Evolutionary conservation across 1,284 basidiomycete species (phyloP).

Genomic region (Butyriboletus appendiculatus): DNA sequence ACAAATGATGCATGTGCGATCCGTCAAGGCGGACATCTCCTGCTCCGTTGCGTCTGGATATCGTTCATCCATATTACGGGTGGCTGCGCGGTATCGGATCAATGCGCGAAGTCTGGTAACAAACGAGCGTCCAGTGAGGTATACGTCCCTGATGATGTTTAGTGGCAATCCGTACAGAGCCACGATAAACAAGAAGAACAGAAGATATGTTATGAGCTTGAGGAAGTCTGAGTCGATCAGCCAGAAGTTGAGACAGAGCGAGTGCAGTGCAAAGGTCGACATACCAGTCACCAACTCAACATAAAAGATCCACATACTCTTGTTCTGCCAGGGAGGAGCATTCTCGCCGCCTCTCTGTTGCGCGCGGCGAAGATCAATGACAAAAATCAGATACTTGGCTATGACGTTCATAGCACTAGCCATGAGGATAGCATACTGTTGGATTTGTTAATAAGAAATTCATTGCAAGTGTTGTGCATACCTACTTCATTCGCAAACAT

Average conservation of each 20-base stretch:
- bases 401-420: constrained; percentile 80
- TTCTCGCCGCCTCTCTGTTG: constrained; percentile 77
- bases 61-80: constrained; percentile 94
- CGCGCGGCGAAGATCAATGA: constrained; percentile 81
- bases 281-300: constrained; percentile 89
- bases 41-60: constrained; percentile 93
- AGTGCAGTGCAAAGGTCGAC: constrained; percentile 23
- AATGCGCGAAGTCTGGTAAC: constrained; percentile 85
- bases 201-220: constrained; percentile 89
- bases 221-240: constrained; percentile 70
- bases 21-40: constrained; percentile 79
- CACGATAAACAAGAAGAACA: constrained; percentile 92
- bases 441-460: constrained; percentile 13
- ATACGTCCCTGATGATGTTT: constrained; percentile 96
- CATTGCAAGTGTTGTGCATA: not conserved
- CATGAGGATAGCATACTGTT: constrained; percentile 87
- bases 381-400: constrained; percentile 84
- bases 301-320: constrained; percentile 97
- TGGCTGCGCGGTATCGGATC: constrained; percentile 91
- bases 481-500: constrained; percentile 92
- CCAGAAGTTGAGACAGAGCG: not conserved
- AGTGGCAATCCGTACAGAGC: constrained; percentile 95
- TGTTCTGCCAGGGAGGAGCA: constrained; percentile 94
- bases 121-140: constrained; percentile 92
- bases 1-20: constrained; percentile 97